Evolutionary conservation across 345 rosid species (phyloP).

Genomic region (Eucalyptus marginata): DNA sequence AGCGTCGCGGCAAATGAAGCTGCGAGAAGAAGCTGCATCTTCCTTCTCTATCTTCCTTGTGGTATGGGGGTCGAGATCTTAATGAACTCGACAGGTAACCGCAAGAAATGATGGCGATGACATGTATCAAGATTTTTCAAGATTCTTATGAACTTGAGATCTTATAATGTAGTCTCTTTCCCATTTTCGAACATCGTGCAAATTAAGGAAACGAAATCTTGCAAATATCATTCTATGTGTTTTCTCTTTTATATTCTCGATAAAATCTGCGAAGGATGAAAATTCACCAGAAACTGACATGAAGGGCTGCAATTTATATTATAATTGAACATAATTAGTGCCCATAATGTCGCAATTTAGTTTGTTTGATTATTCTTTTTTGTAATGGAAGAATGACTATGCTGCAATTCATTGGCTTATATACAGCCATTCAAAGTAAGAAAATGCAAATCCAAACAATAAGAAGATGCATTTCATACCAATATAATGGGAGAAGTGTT

Average conservation of each 20-base stretch:
- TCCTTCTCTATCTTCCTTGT: background rate
- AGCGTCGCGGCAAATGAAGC: background rate
- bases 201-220: background rate
- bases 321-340: background rate
- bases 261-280: background rate
- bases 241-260: background rate
- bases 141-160: background rate
- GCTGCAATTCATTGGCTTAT: background rate
- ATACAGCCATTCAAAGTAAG: background rate
- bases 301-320: background rate
- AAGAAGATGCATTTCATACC: background rate
- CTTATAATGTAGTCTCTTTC: background rate
- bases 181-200: background rate
- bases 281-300: background rate
- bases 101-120: background rate
- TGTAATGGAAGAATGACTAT: too few relatives aligned
- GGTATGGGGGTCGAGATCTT: background rate
- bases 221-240: background rate
- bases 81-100: background rate
- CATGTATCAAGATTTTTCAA: background rate
- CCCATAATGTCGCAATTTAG: background rate
- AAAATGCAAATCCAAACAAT: background rate
- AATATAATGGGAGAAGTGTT: too few relatives aligned
- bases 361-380: background rate
- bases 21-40: background rate